Percentiles rank a stretch among this genome's conserved stretches.
These are phyloP conservation scores for Boletus tomentosulus DNA, from an alignment of 768 basidiomycete species.

Conservation along the genomic window DNA sequence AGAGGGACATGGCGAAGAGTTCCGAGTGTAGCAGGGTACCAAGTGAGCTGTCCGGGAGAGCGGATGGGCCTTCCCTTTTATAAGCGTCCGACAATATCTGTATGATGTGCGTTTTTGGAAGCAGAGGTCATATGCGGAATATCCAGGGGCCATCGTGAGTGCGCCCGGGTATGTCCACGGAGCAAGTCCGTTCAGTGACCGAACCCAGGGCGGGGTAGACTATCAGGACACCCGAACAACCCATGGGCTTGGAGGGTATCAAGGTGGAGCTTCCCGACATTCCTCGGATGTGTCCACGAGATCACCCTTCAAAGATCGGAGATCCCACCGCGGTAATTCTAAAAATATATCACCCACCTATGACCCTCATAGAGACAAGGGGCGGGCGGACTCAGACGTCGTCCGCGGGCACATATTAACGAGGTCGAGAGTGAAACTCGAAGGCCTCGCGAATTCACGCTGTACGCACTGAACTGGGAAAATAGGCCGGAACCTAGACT, in stretches of 20 bases:
- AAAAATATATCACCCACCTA: neutral
- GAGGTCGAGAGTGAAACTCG: neutral
- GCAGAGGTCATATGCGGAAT: neutral
- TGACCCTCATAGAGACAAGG: slow-evolving; percentile 2
- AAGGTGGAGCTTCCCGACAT: neutral
- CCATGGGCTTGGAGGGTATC: neutral
- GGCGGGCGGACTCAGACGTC: neutral
- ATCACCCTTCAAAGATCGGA: neutral
- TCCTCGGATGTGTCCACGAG: slow-evolving; percentile 1
- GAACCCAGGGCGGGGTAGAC: neutral
- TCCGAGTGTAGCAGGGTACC: neutral
- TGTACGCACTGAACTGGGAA: neutral
- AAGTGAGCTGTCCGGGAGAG: neutral
- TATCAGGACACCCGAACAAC: neutral
- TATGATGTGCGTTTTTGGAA: slow-evolving; percentile 2
- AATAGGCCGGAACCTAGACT: neutral
- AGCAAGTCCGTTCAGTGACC: neutral
- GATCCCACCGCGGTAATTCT: neutral
- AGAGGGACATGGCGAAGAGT: slow-evolving; percentile 39
- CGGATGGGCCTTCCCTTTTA: slow-evolving; percentile 10
- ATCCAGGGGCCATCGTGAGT: neutral
- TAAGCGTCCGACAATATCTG: slow-evolving; percentile 7
- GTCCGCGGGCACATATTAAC: slow-evolving; percentile 15
- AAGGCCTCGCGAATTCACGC: neutral
- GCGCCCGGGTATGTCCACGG: neutral